phyloP scores from a whole-genome alignment of 2,329 filamentous ascomycete genomes.

The Pestalotiopsis fici region DNA sequence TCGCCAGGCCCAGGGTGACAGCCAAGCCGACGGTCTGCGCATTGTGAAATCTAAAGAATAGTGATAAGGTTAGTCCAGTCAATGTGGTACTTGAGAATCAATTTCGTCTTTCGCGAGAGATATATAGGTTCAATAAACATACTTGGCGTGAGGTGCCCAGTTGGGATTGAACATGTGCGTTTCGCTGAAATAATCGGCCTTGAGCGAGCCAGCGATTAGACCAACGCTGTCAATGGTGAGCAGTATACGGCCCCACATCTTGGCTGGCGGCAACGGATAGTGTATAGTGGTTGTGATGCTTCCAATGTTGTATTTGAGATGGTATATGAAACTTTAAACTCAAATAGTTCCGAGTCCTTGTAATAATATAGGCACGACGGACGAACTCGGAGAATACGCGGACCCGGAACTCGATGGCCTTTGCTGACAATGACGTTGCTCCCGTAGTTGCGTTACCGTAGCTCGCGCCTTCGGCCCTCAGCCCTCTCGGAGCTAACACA shows the following conservation, averaged over 20 bases:
- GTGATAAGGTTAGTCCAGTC: not conserved
- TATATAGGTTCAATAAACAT: slow-evolving; percentile 12
- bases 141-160: slow-evolving; percentile 49
- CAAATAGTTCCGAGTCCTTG: not conserved
- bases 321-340: too few species aligned
- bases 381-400: too few species aligned
- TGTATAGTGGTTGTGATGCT: not conserved
- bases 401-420: too few species aligned
- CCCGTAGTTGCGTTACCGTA: not conserved
- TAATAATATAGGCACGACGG: too few species aligned
- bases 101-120: too few species aligned
- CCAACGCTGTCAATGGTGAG: slow-evolving; percentile 38
- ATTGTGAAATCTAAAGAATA: slow-evolving; percentile 36
- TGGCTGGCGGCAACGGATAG: not conserved
- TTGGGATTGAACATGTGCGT: slow-evolving; percentile 44
- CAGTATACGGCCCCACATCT: slow-evolving; percentile 20
- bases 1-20: slow-evolving; percentile 36
- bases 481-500: too few species aligned
- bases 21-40: slow-evolving; percentile 43
- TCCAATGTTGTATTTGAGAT: too few species aligned
- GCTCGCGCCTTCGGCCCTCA: too few species aligned
- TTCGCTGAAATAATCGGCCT: slow-evolving; percentile 37
- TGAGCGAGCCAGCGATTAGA: slow-evolving; percentile 37
- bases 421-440: not conserved
- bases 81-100: not conserved